Evolutionary conservation across 805 yeast genomes (phyloP).

Genomic region (Torulaspora indica): DNA sequence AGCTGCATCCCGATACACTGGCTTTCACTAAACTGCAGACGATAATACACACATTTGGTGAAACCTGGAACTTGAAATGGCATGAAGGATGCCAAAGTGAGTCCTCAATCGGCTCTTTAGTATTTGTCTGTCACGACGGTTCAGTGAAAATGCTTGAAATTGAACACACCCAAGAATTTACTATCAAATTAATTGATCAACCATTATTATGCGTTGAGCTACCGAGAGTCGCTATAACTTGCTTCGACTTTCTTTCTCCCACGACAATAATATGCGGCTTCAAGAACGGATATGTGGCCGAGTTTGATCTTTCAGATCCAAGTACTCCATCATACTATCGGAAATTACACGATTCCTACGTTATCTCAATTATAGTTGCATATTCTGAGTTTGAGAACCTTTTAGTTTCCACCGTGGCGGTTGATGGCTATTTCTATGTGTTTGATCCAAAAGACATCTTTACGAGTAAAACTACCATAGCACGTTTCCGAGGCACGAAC

Average conservation of each 20-base stretch:
- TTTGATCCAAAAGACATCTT: constrained; percentile 37
- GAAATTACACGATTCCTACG: constrained; percentile 39
- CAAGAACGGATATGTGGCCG: constrained; percentile 55
- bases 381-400: constrained; percentile 36
- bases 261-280: constrained; percentile 52
- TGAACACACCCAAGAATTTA: constrained; percentile 13
- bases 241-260: constrained; percentile 45
- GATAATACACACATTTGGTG: constrained; percentile 43
- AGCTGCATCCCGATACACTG: constrained; percentile 32
- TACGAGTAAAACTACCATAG: constrained; percentile 29
- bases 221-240: constrained; percentile 38
- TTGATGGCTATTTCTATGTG: constrained; percentile 42
- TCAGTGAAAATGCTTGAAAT: constrained; percentile 46
- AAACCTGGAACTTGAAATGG: constrained; percentile 37
- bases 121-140: constrained; percentile 57
- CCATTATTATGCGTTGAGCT: constrained; percentile 30
- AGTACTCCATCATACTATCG: constrained; percentile 37
- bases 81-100: constrained; percentile 30
- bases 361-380: constrained; percentile 36
- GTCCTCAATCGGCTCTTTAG: constrained; percentile 41
- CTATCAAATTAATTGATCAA: constrained; percentile 14
- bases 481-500: constrained; percentile 35
- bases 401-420: constrained; percentile 36
- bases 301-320: constrained; percentile 40
- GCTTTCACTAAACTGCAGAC: constrained; percentile 33